phyloP scores from a whole-genome alignment of 345 rosid genomes.

The Bretschneidera sinensis region DNA sequence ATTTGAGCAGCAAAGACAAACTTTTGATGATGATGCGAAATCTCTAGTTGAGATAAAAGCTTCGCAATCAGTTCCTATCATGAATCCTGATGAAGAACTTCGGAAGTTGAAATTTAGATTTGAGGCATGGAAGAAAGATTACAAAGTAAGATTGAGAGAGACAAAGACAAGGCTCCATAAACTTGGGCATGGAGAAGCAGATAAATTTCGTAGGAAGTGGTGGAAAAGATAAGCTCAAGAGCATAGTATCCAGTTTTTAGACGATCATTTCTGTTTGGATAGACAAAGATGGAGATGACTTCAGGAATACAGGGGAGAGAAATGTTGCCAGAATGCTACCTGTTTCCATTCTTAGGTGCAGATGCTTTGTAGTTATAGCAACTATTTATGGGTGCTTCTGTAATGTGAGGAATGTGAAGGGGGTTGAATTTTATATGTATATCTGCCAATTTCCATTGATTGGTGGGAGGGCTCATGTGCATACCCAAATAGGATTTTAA shows the following conservation, averaged over 20 bases:
- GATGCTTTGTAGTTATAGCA: background rate
- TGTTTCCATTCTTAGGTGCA: constrained; percentile 13
- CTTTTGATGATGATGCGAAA: constrained; percentile 62
- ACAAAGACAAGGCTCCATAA: constrained; percentile 63
- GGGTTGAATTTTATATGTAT: background rate
- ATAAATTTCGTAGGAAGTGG: constrained; percentile 70
- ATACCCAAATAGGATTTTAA: constrained; percentile 20
- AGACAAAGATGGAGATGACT: constrained; percentile 9
- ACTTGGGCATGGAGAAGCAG: constrained; percentile 38
- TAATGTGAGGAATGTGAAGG: background rate
- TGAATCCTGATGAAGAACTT: constrained; percentile 54
- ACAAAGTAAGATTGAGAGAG: constrained; percentile 65
- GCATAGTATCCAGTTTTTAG: constrained; percentile 7
- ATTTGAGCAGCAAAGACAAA: constrained; percentile 63
- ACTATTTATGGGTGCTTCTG: background rate
- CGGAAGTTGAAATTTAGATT: constrained; percentile 59
- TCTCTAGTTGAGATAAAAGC: constrained; percentile 45
- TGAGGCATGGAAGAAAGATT: constrained; percentile 87
- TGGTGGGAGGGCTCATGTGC: constrained; percentile 28
- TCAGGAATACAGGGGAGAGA: background rate
- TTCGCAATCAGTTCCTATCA: constrained; percentile 26
- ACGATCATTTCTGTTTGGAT: constrained; percentile 3
- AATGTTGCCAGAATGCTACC: constrained; percentile 4
- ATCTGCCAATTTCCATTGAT: constrained; percentile 32
- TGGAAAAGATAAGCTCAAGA: constrained; percentile 52